Evolutionary conservation across 164 flowering plant species (phyloP), one percentile per base, ranked within the genome.

Genomic region (Litsea cubeba): DNA sequence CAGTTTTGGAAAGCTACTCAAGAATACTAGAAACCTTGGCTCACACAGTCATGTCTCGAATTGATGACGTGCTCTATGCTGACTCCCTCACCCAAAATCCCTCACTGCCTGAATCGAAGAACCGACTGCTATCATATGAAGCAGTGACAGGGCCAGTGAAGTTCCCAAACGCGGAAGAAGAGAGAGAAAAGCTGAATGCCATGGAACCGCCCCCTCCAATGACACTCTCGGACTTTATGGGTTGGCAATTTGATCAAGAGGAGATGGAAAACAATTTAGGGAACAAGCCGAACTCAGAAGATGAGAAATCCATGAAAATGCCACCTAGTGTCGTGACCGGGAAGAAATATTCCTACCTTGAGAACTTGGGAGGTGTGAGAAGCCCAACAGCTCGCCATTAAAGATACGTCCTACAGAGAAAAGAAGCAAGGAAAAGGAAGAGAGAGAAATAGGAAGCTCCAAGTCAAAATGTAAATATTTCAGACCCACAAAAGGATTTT

Each of bases 11-110:
- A 82, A 90, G 97, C 86, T 94, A 94, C 71, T 94, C 98, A 32
- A 90, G 98, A 81, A 80, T 94, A 72, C 80, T 94, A 40, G 98
- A 94, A 76, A 92, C 90, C 84, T 84, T 94, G 81, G 98, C 98
- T 4, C 86, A 46, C 81, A 87, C 87, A 12, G 84, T 93, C 49
- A 81, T 88, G 83, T 89, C 97, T 0, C 85, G 88, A 62, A 87
- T 91, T 15, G 97, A 93, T 49, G 98, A 93, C 68, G 90, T 91
- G 7, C 77, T 93, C 6, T 80, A 87, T 30, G 91, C 90, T 0
- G 95, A 93, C 63, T 74, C 87, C n/a, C 68, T 83, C 5, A 68
- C 89, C 20, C 85, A 73, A 71, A 81, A 79, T 70, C 87, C 90
- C 64, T 75, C 85, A 8, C 58, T 30, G 14, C 28, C 57, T 14